A percentile compares a stretch with the other conserved stretches of the same genome.
phyloP scores from a whole-genome alignment of 441 rosid genomes.

The Theobroma grandiflorum region DNA sequence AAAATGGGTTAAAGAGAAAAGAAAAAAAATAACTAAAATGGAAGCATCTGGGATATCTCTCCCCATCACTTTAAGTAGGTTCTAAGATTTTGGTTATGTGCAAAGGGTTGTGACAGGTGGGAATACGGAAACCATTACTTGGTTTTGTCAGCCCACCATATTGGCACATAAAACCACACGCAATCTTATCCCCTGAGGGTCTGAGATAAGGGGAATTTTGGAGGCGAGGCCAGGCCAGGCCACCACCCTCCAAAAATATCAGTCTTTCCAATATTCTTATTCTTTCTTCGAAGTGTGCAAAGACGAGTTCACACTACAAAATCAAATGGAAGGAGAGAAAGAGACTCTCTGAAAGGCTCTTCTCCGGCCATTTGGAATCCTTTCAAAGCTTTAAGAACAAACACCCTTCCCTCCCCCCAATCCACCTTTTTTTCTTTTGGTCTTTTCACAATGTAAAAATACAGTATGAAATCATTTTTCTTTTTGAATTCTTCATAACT shows the following conservation, averaged over 20 bases:
- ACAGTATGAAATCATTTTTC: neutral
- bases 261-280: constrained; percentile 41
- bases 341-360: constrained; percentile 21
- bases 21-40: neutral
- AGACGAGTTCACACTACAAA: constrained; percentile 41
- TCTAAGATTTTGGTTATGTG: constrained; percentile 23
- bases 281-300: constrained; percentile 37
- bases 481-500: neutral
- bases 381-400: neutral
- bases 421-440: constrained; percentile 9
- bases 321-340: constrained; percentile 7
- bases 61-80: constrained; percentile 26
- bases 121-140: constrained; percentile 21
- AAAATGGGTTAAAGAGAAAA: neutral
- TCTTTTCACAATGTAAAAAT: neutral
- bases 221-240: constrained; percentile 17
- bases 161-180: neutral
- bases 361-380: constrained; percentile 36
- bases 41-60: constrained; percentile 26
- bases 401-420: neutral
- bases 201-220: constrained; percentile 40
- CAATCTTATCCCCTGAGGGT: constrained; percentile 21
- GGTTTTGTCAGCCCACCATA: constrained; percentile 1
- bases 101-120: constrained; percentile 25
- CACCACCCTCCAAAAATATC: constrained; percentile 25